These are phyloP conservation scores for Begonia fuchsioides DNA, from an alignment of 306 rosid genomes.

Conservation along the genomic window DNA sequence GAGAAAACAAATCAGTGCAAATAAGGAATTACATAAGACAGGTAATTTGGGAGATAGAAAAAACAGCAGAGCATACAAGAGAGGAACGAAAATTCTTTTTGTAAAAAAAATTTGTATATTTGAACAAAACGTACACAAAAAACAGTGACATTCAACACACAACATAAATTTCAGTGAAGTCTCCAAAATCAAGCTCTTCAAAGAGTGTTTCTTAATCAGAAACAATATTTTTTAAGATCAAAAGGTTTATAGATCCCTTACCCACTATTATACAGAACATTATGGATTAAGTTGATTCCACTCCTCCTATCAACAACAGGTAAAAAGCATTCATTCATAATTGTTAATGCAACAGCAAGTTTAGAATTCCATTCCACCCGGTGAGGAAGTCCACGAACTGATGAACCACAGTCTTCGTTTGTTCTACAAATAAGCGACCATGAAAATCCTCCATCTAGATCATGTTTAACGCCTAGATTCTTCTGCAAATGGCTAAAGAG, in stretches of 20 bases:
- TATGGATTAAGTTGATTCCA: slow-evolving; percentile 77
- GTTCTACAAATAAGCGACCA: slow-evolving; percentile 81
- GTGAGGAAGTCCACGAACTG: slow-evolving; percentile 51
- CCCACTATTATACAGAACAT: slow-evolving; percentile 82
- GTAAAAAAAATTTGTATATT: no score
- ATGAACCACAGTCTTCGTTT: slow-evolving; percentile 51
- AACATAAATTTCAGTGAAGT: no score
- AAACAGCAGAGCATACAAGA: no score
- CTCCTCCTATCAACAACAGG: slow-evolving; percentile 93
- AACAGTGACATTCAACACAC: no score
- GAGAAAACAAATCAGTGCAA: no score
- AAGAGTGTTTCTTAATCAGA: no score
- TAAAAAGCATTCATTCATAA: slow-evolving; percentile 96
- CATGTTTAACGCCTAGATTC: slow-evolving; percentile 72
- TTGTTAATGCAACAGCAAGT: slow-evolving; percentile 84
- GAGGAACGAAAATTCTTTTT: no score
- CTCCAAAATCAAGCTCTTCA: no score
- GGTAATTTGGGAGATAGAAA: no score
- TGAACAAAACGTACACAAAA: no score
- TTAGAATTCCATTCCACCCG: slow-evolving; percentile 80
- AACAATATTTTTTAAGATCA: no score
- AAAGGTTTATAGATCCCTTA: slow-evolving; percentile 21
- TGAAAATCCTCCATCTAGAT: slow-evolving; percentile 83
- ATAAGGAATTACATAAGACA: no score
- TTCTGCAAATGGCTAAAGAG: slow-evolving; percentile 81